phyloP scores from a whole-genome alignment of 768 basidiomycete genomes.

The Mycena olivaceomarginata region DNA sequence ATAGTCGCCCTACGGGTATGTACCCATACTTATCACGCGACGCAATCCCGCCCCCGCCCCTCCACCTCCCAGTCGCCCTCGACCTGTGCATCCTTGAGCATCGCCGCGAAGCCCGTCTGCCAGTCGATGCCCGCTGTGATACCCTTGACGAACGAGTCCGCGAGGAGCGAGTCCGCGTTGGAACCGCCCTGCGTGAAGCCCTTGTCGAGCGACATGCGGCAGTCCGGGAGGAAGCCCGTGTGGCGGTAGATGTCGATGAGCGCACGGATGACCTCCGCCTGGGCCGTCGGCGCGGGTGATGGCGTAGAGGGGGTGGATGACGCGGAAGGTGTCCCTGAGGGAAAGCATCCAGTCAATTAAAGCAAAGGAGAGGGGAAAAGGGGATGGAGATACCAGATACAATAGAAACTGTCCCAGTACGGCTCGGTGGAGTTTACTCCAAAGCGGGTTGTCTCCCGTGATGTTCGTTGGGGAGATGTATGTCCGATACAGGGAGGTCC shows the following conservation, averaged over 20 bases:
- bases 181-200: conserved; percentile 53
- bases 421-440: conserved; percentile 49
- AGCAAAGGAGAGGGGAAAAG: not conserved
- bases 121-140: conserved; percentile 50
- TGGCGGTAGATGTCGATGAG: conserved; percentile 51
- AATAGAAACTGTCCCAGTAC: conserved; percentile 50
- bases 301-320: conserved; percentile 39
- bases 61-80: conserved; percentile 41
- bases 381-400: conserved; percentile 44
- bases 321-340: conserved; percentile 43
- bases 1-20: conserved; percentile 35
- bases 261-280: conserved; percentile 49
- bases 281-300: conserved; percentile 40
- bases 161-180: conserved; percentile 50
- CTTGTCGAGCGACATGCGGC: conserved; percentile 52
- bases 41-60: conserved; percentile 37
- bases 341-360: not conserved
- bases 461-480: conserved; percentile 51
- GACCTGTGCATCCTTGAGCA: conserved; percentile 44
- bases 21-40: conserved; percentile 21
- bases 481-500: conserved; percentile 46
- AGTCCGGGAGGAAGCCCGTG: conserved; percentile 51
- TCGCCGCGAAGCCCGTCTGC: conserved; percentile 48
- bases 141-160: conserved; percentile 51
- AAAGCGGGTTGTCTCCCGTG: conserved; percentile 51